Evolutionary conservation across 345 rosid genomes (phyloP), one percentile per base, ranked within the genome.

Genomic region (Hibiscus trionum): DNA sequence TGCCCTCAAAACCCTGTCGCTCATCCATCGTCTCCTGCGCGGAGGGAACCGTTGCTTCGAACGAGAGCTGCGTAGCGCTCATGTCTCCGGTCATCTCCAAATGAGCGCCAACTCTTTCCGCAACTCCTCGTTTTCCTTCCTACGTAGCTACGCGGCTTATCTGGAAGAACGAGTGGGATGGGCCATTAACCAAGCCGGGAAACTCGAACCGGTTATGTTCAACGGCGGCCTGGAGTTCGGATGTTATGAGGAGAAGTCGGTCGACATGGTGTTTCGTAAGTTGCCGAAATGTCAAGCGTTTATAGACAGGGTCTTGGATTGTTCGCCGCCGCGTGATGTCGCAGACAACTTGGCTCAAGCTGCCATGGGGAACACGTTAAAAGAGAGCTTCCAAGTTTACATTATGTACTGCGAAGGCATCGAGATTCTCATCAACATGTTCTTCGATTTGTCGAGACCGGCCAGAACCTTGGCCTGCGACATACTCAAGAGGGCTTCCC

Each of bases 341-440:
- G 55, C 71, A 10, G 80, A 82, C 60, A 81, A 81, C 61, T 77
- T 88, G 49, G 89, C 83, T 69, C 89, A 82, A 63, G 91, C 87
- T 29, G 89, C 91, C 57, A 82, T 85, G 71, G 75, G 80, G 62
- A 87, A 84, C 77, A 88, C 86, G 81, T 80, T 92, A 83, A 92
- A 86, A 77, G 97, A 92, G 75, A 92, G 96, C 84, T 92, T 92
- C 82, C 92, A 86, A 80, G 93, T 92, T 15, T 87, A 87, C 82
- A 63, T 17, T 26, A 82, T 86, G 2, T 85, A 81, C 39, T 61
- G 80, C 7, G 91, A 88, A 77, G 87, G 90, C 9, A 60, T 88
- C 1, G 82, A 87, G 0, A 77, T 83, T 56, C 88, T 90, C 12
- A 65, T 81, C 26, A 80, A 86, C 69, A 79, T 80, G 85, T 76